These are phyloP conservation scores for Mycosphaerella arachidis DNA, from an alignment of 2,329 filamentous ascomycete genomes.

Conservation along the genomic window DNA sequence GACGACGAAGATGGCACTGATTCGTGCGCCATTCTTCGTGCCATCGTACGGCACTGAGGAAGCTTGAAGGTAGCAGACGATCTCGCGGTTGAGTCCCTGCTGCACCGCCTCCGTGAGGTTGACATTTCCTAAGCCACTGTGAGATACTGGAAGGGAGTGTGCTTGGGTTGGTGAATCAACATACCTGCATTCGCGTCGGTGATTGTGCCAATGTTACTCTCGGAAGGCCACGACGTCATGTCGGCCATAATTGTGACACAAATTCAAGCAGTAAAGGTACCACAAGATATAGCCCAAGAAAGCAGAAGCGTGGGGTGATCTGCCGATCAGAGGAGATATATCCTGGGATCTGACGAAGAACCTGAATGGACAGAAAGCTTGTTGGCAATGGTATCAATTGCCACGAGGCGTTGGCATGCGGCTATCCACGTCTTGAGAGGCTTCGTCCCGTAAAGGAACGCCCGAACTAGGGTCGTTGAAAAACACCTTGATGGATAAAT, in stretches of 20 bases:
- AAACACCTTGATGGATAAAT: constrained; percentile 21
- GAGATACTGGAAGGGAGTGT: not conserved
- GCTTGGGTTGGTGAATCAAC: not conserved
- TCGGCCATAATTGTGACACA: not conserved
- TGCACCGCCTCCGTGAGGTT: constrained; percentile 16
- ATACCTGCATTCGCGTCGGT: not conserved
- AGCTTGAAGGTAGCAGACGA: constrained; percentile 20
- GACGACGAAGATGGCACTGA: constrained; percentile 45
- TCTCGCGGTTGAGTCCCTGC: constrained; percentile 7
- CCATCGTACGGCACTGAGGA: constrained; percentile 52
- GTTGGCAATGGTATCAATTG: constrained; percentile 2
- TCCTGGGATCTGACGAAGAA: not conserved
- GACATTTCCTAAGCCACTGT: constrained; percentile 8
- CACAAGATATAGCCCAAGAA: not conserved
- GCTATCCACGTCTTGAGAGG: constrained; percentile 11
- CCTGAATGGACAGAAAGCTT: constrained; percentile 3
- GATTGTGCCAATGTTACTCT: not conserved
- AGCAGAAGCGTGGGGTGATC: not conserved
- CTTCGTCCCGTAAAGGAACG: not conserved
- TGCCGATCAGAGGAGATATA: not conserved
- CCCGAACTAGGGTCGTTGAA: constrained; percentile 2
- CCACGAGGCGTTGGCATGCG: constrained; percentile 14
- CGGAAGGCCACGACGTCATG: not conserved
- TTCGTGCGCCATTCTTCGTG: constrained; percentile 37
- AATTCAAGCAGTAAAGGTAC: not conserved